Conservation (phyloP, 805 yeast species). For the Cyberlindnera veronae region DNA sequence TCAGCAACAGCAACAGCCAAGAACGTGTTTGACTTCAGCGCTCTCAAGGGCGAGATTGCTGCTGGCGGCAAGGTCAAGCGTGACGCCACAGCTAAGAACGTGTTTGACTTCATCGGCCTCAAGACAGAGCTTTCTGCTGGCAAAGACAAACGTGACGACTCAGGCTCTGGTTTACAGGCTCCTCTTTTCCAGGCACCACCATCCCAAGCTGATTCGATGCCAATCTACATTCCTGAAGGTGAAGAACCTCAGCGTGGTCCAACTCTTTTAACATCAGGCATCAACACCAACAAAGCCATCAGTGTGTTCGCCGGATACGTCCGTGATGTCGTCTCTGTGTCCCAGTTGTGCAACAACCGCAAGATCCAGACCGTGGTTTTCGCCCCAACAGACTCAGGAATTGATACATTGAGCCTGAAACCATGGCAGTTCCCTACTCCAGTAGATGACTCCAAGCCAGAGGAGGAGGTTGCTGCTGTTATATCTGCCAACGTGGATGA, state of each 20-base stretch:
- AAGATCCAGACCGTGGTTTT: constrained; percentile 48
- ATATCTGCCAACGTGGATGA: constrained; percentile 49
- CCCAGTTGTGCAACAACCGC: constrained; percentile 43
- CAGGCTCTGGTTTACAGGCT: constrained; percentile 1
- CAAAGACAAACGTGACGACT: constrained; percentile 3
- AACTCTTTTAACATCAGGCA: constrained; percentile 29
- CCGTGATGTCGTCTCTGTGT: constrained; percentile 56
- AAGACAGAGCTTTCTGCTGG: constrained; percentile 1
- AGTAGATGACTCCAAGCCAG: constrained; percentile 36
- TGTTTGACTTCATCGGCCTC: constrained; percentile 8
- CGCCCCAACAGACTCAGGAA: constrained; percentile 69
- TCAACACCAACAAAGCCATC: constrained; percentile 37
- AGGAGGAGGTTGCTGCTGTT: constrained; percentile 44
- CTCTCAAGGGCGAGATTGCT: constrained; percentile 4
- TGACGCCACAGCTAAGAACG: constrained; percentile 6
- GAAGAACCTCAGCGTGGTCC: constrained; percentile 29
- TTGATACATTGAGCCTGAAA: constrained; percentile 46
- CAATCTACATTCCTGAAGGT: constrained; percentile 24
- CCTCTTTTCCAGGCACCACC: constrained; percentile 23
- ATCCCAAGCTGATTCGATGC: not conserved
- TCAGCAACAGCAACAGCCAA: constrained; percentile 2
- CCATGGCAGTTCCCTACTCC: constrained; percentile 81
- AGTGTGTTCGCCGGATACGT: constrained; percentile 66
- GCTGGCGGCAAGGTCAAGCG: not conserved
- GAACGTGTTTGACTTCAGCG: constrained; percentile 6